Percentiles rank a stretch among this genome's conserved stretches.
Evolutionary conservation across 129 eudicot genomes (phyloP).

Genomic region (Flaveria sonorensis): DNA sequence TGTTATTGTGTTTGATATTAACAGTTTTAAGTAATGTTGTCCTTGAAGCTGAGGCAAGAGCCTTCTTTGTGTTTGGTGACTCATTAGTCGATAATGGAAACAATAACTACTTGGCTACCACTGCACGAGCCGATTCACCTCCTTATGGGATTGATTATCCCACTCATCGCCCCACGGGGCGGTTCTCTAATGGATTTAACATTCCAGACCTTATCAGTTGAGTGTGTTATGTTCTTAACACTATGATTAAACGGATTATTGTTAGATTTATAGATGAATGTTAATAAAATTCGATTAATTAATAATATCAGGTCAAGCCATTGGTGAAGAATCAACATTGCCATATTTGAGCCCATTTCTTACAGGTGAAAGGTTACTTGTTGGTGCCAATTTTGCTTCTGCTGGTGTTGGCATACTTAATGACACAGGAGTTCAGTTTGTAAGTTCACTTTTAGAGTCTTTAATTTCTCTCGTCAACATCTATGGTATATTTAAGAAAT

Average conservation of each 20-base stretch:
- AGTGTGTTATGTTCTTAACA: conserved; percentile 21
- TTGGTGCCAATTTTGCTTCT: conserved; percentile 78
- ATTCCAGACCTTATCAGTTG: conserved; percentile 64
- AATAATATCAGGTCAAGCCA: conserved; percentile 41
- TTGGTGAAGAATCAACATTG: conserved; percentile 58
- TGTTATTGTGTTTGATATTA: conserved; percentile 13
- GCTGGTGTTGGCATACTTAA: conserved; percentile 64
- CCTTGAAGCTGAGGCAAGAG: conserved; percentile 40
- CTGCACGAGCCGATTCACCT: conserved; percentile 56
- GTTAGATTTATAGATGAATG: neutral
- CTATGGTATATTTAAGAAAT: neutral
- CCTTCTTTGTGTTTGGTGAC: conserved; percentile 66
- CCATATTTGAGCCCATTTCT: conserved; percentile 58
- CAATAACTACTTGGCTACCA: conserved; percentile 56
- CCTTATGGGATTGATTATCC: conserved; percentile 64
- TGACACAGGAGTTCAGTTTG: conserved; percentile 71
- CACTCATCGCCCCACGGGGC: conserved; percentile 55
- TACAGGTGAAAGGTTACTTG: conserved; percentile 46
- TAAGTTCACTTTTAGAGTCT: conserved; percentile 25
- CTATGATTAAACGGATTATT: neutral
- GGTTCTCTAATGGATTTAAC: conserved; percentile 59
- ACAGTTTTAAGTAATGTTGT: conserved; percentile 16
- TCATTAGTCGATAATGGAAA: conserved; percentile 61
- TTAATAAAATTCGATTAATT: neutral
- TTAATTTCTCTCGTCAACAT: neutral